Percentiles rank a stretch among this genome's conserved stretches.
phyloP scores from a whole-genome alignment of 257 asterid genomes.

The Forsythia viridissima region DNA sequence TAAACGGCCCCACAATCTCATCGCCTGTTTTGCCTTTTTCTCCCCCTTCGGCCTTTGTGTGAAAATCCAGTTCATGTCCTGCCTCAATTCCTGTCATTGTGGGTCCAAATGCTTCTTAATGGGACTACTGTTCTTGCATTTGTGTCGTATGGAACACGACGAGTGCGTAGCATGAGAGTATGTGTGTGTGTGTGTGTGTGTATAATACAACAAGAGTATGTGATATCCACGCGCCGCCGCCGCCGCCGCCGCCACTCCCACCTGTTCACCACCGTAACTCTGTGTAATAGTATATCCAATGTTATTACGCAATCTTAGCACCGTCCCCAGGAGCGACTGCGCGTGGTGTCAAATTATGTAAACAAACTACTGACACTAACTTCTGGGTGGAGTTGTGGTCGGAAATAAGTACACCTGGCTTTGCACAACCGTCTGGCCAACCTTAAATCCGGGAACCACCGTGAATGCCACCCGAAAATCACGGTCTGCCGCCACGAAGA shows the following conservation, averaged over 20 bases:
- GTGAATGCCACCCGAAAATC: constrained; percentile 71
- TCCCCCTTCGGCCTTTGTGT: constrained; percentile 23
- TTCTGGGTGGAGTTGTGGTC: constrained; percentile 32
- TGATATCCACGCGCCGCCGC: background rate
- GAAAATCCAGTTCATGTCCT: constrained; percentile 42
- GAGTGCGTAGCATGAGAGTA: no score
- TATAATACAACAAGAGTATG: background rate
- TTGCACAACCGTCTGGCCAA: constrained; percentile 79
- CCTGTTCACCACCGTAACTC: no score
- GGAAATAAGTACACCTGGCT: constrained; percentile 82
- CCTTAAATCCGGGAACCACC: constrained; percentile 91
- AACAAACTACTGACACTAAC: background rate
- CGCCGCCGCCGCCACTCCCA: constrained; percentile 33
- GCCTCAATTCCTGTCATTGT: constrained; percentile 27
- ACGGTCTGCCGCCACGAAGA: constrained; percentile 45
- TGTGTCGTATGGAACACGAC: background rate
- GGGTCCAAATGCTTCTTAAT: constrained; percentile 32
- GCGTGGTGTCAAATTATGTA: background rate
- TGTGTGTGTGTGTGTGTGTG: no score
- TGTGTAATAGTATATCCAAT: no score
- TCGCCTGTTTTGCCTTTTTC: constrained; percentile 28
- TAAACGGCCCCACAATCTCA: constrained; percentile 26
- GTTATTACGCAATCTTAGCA: constrained; percentile 1
- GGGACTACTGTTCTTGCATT: no score
- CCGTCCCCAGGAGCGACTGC: constrained; percentile 29